phyloP scores from a whole-genome alignment of 495 filamentous ascomycete species.

The Neurospora sp. region DNA sequence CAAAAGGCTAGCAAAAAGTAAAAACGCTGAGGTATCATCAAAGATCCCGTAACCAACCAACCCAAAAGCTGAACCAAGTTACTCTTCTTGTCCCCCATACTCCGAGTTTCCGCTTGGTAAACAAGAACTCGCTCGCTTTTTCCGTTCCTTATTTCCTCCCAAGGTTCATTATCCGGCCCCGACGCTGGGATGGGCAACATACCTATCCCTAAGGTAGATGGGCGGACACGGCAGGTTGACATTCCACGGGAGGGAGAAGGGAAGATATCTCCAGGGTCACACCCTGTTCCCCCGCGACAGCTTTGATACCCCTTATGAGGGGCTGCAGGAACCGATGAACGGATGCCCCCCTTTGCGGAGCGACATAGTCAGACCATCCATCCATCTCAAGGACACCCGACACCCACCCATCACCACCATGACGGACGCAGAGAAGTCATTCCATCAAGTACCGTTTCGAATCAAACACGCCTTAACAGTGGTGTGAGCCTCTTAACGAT shows the following conservation, averaged over 20 bases:
- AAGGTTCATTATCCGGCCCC: not conserved
- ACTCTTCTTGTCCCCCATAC: not conserved
- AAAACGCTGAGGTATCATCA: not conserved
- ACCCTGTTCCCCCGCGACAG: not conserved
- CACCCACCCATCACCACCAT: not conserved
- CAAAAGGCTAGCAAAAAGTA: not conserved
- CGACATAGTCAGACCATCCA: not conserved
- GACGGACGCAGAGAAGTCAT: not conserved
- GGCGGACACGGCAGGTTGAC: not conserved
- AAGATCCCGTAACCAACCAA: not conserved
- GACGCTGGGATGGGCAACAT: not conserved
- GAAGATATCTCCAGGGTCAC: not conserved
- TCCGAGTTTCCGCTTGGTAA: not conserved
- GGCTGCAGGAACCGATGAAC: not conserved
- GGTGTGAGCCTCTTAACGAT: conserved; percentile 21
- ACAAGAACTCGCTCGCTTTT: not conserved
- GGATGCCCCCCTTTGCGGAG: not conserved
- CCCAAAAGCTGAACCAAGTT: not conserved
- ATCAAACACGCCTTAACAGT: not conserved
- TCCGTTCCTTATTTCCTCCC: not conserved
- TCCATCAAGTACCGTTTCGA: too few species aligned
- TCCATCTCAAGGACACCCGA: not conserved
- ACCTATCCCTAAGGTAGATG: too few species aligned
- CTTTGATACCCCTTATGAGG: not conserved
- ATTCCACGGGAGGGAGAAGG: not conserved